Evolutionary conservation across 768 basidiomycete genomes (phyloP).

Genomic region (Rhizopogon vinicolor): DNA sequence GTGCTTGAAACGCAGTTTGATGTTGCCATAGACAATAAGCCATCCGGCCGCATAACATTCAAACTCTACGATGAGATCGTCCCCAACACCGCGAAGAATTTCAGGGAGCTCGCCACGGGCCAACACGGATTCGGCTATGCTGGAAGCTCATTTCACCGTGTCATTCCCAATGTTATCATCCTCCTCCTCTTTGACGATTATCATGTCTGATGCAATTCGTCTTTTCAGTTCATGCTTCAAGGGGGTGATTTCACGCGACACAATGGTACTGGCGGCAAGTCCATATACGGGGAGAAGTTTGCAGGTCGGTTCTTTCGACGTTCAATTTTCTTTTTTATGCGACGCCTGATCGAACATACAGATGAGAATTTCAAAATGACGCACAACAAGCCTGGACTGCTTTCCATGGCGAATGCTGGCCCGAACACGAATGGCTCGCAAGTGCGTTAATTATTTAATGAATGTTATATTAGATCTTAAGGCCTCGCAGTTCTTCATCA

Average conservation of each 20-base stretch:
- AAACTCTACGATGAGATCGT: slow-evolving; percentile 79
- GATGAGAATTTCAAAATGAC: slow-evolving; percentile 70
- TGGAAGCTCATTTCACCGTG: slow-evolving; percentile 64
- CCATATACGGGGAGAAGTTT: slow-evolving; percentile 60
- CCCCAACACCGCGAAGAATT: slow-evolving; percentile 79
- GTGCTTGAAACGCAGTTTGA: slow-evolving; percentile 46
- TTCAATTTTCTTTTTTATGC: not conserved
- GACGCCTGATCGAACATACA: slow-evolving; percentile 10
- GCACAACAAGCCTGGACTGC: slow-evolving; percentile 60
- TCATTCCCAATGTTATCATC: slow-evolving; percentile 53
- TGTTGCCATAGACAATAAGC: slow-evolving; percentile 52
- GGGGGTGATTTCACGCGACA: slow-evolving; percentile 80
- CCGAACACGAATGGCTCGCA: slow-evolving; percentile 79
- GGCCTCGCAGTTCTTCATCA: slow-evolving; percentile 63
- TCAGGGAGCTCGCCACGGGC: slow-evolving; percentile 72
- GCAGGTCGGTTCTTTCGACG: not conserved
- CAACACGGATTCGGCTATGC: slow-evolving; percentile 70
- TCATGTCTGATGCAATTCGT: not conserved
- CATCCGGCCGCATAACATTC: slow-evolving; percentile 73
- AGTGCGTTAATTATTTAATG: slow-evolving; percentile 25
- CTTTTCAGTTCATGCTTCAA: slow-evolving; percentile 70
- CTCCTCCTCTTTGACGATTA: not conserved
- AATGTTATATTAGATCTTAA: not conserved
- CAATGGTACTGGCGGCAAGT: slow-evolving; percentile 80
- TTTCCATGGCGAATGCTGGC: slow-evolving; percentile 90